These are phyloP conservation scores for Phytophthora tubulina DNA, from an alignment of 352 stramenopile species.

Conservation along the genomic window DNA sequence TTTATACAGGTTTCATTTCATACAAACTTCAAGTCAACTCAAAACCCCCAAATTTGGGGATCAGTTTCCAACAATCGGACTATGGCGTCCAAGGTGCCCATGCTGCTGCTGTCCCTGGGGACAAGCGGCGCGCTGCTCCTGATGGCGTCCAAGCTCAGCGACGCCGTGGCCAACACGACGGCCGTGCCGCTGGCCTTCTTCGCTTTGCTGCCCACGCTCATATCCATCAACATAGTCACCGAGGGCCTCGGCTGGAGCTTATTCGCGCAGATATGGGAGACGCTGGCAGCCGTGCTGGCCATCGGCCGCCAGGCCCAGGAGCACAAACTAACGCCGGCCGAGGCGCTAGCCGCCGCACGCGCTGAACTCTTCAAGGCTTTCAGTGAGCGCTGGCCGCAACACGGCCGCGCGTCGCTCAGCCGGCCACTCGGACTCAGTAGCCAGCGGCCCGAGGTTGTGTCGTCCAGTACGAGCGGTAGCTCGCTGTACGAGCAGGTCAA, in stretches of 20 bases:
- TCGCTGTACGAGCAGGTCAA: constrained; percentile 79
- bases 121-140: constrained; percentile 42
- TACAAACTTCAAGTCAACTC: constrained; percentile 18
- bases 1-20: not conserved
- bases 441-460: constrained; percentile 47
- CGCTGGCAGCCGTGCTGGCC: constrained; percentile 40
- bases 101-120: constrained; percentile 37
- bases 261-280: constrained; percentile 43
- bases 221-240: constrained; percentile 53
- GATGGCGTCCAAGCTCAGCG: not conserved
- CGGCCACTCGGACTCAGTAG: constrained; percentile 39
- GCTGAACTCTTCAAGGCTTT: constrained; percentile 58
- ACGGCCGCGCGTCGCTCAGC: constrained; percentile 19
- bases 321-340: constrained; percentile 17
- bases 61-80: constrained; percentile 7
- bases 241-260: constrained; percentile 43
- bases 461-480: constrained; percentile 54
- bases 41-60: not conserved
- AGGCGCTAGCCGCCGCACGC: constrained; percentile 43
- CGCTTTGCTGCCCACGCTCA: constrained; percentile 56
- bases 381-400: constrained; percentile 54
- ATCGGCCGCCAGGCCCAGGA: constrained; percentile 17
- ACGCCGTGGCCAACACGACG: constrained; percentile 21
- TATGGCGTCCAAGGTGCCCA: constrained; percentile 51
- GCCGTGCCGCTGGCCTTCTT: constrained; percentile 60